phyloP scores from a whole-genome alignment of 208 protist species.

The Angomonas deanei region DNA sequence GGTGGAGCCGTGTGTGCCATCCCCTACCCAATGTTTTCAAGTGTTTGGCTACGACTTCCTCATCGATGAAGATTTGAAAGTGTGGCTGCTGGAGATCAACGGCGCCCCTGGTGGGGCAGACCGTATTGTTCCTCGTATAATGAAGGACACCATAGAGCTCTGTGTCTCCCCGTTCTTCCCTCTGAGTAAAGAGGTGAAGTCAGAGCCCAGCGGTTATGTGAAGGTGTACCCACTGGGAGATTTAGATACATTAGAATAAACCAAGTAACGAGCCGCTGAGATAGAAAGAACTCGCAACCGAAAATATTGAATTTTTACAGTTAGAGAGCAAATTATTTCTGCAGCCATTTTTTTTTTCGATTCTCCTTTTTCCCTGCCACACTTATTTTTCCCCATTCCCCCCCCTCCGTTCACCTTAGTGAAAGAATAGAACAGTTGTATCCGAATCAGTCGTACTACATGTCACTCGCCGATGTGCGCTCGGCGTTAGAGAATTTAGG shows the following conservation, averaged over 20 bases:
- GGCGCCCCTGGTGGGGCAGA: conserved; percentile 49
- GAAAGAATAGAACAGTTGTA: no score
- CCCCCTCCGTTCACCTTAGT: no score
- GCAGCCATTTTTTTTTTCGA: conserved; percentile 10
- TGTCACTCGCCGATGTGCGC: no score
- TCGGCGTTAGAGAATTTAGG: no score
- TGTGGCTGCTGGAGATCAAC: conserved; percentile 74
- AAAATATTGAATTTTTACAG: no score
- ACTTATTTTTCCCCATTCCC: no score
- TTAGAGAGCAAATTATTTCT: background rate
- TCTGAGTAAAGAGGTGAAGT: conserved; percentile 24
- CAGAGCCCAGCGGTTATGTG: conserved; percentile 35
- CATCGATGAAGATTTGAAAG: conserved; percentile 47
- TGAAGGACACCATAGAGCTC: conserved; percentile 73
- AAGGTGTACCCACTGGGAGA: conserved; percentile 31
- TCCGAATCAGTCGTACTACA: no score
- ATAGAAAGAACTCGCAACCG: no score
- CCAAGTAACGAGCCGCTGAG: no score
- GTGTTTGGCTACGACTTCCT: conserved; percentile 75
- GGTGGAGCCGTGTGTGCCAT: conserved; percentile 18
- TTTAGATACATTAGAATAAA: background rate
- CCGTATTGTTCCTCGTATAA: conserved; percentile 40
- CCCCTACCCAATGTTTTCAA: conserved; percentile 51
- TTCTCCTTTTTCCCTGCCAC: conserved; percentile 10
- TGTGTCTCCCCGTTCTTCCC: conserved; percentile 55